These are phyloP conservation scores for Mortierella sp. DNA, from an alignment of 371 early-diverging fungal genomes.

Conservation along the genomic window DNA sequence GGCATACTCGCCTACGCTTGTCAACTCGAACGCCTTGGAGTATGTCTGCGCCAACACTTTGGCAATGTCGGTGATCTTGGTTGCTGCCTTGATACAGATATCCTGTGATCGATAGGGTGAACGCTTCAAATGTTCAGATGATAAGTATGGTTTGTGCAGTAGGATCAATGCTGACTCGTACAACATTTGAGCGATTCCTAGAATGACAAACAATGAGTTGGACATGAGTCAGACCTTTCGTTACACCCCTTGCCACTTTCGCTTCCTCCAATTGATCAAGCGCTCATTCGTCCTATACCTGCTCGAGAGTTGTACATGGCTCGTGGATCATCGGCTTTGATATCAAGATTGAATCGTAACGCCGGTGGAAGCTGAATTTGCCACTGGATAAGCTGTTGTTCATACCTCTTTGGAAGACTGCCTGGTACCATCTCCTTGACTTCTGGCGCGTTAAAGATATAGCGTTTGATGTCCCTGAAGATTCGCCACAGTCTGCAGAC, in stretches of 20 bases:
- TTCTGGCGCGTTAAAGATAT: slow-evolving; percentile 36
- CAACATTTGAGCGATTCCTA: slow-evolving; percentile 43
- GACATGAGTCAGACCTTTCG: too few species aligned
- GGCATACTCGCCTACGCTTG: slow-evolving; percentile 35
- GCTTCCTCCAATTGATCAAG: too few species aligned
- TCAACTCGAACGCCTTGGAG: slow-evolving; percentile 30
- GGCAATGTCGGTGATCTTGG: slow-evolving; percentile 47
- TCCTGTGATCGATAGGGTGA: slow-evolving; percentile 46
- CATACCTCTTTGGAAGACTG: slow-evolving; percentile 40
- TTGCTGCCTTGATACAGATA: slow-evolving; percentile 48
- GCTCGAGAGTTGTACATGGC: slow-evolving; percentile 35
- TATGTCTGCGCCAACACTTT: slow-evolving; percentile 40
- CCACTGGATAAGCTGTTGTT: slow-evolving; percentile 47
- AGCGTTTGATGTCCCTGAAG: slow-evolving; percentile 38
- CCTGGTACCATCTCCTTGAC: slow-evolving; percentile 48
- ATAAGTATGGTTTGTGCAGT: slow-evolving; percentile 37
- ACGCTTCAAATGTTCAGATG: slow-evolving; percentile 36
- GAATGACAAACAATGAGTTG: neutral
- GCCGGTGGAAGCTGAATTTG: slow-evolving; percentile 38
- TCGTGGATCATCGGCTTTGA: slow-evolving; percentile 20
- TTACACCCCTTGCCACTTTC: too few species aligned
- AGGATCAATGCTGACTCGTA: slow-evolving; percentile 45
- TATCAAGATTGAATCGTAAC: slow-evolving; percentile 29
- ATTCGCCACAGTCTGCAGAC: slow-evolving; percentile 40
- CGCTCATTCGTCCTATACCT: slow-evolving; percentile 16